Base-by-base conservation (phyloP, 2,329 filamentous ascomycete genomes). In the Leptographium wingfieldii region DNA sequence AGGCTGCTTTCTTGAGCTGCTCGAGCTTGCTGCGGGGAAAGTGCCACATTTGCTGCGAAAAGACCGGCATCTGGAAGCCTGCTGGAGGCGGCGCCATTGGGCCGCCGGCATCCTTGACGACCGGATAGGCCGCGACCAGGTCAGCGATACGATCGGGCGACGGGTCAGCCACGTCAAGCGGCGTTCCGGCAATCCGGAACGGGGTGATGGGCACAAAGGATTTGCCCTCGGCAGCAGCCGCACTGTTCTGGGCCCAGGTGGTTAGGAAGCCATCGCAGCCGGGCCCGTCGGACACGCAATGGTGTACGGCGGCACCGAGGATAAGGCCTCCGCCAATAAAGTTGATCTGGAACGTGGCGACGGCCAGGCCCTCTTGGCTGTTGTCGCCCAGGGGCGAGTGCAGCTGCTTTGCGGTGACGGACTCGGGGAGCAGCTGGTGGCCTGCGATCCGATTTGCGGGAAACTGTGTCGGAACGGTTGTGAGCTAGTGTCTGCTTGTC, bases 11-110 rank as follows among this genome's bases (percentile, higher is more conserved):
- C 61, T 77, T 77, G 5, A 78, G 65, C 56, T 70, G 64, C 0
- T 69, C 69, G 0, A 72, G 72, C 60, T 76, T 77, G 65, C 74
- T 76, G 62, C 71, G 72, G 3, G 75, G 72, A 0, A 77, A 67
- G 58, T 77, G 75, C 61, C 77, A 76, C 59, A 63, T 62, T 31
- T 60, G 62, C 56, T 51, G 58, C 40, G 25, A 31, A 4, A 62
- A 7, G 1, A 52, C 16, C 0, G 61, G 61, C 61, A 62, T 62
- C 61, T 60, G 59, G 16, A 63, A 61, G 55, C 59, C 59, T 5
- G 51, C 40, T 5, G 61, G 59, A 11, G 61, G 61, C 11, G 57
- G 25, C 11, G 56, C 48, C 59, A 54, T 55, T 1, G 61, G 61
- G 4, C 61, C 61, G n/a, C 56, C 57, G 31, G 59, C 59, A 35